These are phyloP conservation scores for Vaccinium macrocarpon DNA, from an alignment of 148 eudicot genomes.

Conservation along the genomic window DNA sequence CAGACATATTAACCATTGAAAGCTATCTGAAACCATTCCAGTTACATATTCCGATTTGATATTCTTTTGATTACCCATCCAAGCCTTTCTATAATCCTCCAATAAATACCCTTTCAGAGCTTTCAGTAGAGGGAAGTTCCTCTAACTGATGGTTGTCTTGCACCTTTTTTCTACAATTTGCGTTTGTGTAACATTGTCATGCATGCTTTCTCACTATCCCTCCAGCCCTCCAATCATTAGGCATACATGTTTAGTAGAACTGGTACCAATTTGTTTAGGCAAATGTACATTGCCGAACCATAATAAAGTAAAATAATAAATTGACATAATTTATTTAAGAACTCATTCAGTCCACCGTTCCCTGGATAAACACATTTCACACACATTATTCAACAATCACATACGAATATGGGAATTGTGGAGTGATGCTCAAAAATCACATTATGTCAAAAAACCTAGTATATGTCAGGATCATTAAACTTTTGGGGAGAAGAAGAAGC, in stretches of 20 bases:
- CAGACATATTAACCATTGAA: not conserved
- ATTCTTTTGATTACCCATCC: not conserved
- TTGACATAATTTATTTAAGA: not conserved
- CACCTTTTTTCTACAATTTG: not conserved
- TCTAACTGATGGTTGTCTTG: not conserved
- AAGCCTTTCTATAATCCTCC: not conserved
- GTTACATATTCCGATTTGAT: not conserved
- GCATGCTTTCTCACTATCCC: not conserved
- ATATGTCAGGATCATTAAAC: not conserved
- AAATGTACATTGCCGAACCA: not conserved
- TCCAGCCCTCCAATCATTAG: not conserved
- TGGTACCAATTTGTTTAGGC: not conserved
- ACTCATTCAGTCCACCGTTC: not conserved
- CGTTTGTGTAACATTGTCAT: not conserved
- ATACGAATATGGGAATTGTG: not conserved
- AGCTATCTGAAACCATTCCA: not conserved
- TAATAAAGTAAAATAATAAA: not conserved
- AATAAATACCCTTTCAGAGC: not conserved
- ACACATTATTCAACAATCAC: not conserved
- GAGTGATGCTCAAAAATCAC: not conserved
- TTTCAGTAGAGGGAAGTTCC: not conserved
- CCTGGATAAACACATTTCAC: not conserved
- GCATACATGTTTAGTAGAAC: not conserved
- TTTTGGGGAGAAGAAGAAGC: not conserved
- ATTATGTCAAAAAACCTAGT: not conserved